A percentile compares a stretch with the other conserved stretches of the same genome.
These are phyloP conservation scores for Micractinium sp. DNA, from an alignment of 139 green algal genomes.

Conservation along the genomic window DNA sequence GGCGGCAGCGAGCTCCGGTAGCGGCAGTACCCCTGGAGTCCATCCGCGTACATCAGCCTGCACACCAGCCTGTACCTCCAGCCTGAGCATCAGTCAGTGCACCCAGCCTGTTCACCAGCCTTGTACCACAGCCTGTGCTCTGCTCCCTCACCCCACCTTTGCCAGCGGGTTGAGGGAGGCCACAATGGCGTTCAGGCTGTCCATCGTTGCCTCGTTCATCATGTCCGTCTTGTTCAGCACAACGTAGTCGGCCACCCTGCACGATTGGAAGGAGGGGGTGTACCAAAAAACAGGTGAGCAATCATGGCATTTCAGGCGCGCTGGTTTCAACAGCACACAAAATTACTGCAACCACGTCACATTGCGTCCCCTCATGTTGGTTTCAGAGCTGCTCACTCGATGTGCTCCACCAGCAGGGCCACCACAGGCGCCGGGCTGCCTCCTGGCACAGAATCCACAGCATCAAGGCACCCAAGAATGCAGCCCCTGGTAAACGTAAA, in stretches of 20 bases:
- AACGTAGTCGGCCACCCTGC: constrained; percentile 83
- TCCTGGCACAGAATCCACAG: background rate
- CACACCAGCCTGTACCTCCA: too few species aligned
- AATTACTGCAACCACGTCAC: too few species aligned
- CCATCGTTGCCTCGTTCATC: constrained; percentile 61
- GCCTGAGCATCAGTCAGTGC: too few species aligned
- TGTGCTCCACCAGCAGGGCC: background rate
- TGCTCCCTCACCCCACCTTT: constrained; percentile 27
- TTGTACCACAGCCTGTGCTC: too few species aligned
- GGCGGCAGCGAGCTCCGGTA: too few species aligned
- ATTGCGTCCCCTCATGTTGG: too few species aligned
- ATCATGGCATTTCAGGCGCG: too few species aligned
- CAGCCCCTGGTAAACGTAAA: background rate
- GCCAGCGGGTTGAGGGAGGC: constrained; percentile 86
- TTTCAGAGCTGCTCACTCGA: background rate
- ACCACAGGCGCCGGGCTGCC: background rate
- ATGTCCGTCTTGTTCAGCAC: constrained; percentile 92
- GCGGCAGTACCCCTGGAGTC: too few species aligned
- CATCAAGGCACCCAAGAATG: background rate
- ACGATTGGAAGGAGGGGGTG: too few species aligned
- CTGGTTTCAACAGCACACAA: too few species aligned
- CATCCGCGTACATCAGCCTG: too few species aligned
- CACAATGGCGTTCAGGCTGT: constrained; percentile 72
- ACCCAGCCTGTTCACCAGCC: too few species aligned
- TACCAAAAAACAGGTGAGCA: background rate